Evolutionary conservation across 495 filamentous ascomycete species (phyloP), one percentile per base, ranked within the genome.

Genomic region (Tetracladium setigerum): DNA sequence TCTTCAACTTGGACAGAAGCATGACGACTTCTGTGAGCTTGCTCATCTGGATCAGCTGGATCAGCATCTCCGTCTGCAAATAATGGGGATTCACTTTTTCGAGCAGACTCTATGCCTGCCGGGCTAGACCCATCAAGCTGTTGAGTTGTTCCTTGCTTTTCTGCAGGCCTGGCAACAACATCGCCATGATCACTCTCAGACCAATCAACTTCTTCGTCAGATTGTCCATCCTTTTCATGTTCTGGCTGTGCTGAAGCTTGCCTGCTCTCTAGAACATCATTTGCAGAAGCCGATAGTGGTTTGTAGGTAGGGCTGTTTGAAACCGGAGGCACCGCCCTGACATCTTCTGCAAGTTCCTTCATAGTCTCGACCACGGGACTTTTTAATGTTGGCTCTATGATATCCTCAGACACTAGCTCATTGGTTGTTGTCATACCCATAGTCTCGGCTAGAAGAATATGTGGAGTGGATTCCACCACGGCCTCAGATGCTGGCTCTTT

Each of bases 121-220:
- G 22, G 22, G 3, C 22, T 27, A 27, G 7, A 27, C 7, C 22
- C 7, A 27, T 3, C 22, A 27, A 7, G 3, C 7, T 27, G 22
- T 7, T 27, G 22, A 3, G 14, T 31, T 50, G 42, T 14, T 43
- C 27, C 5, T 7, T 27, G 22, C 22, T 27, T 27, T 27, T 44
- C 31, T 4, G 30, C 13, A n/a, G 50, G 14, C 30, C 34, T 50
- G 31, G 33, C 38, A 24, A 33, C 30, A 13, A 14, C 45, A 52
- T 45, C 60, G 37, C 66, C 68, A 37, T 58, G 53, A 6, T 67
- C 67, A 43, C 68, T 70, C 41, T 69, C 67, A 15, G 67, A 67
- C 68, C 68, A 70, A 30, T 64, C 63, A 30, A 70, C 38, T n/a
- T 56, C 50, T 38, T 62, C 59, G 19, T 64, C 62, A 27, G 22